phyloP scores from a whole-genome alignment of 2,329 filamentous ascomycete genomes.

The Botrytis deweyae region DNA sequence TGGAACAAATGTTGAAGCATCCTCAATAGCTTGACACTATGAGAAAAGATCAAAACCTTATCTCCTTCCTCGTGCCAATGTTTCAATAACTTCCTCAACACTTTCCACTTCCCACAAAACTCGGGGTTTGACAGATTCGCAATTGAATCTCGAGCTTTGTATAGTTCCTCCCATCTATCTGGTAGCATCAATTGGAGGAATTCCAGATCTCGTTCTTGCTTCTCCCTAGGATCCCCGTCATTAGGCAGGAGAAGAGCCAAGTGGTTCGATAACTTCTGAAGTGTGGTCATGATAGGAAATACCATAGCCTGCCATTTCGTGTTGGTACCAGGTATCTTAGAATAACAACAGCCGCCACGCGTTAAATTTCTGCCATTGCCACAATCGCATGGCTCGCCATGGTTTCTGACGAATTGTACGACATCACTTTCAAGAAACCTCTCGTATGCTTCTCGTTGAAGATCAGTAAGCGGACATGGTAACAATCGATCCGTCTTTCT shows the following conservation, averaged over 20 bases:
- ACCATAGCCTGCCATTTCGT: constrained; percentile 62
- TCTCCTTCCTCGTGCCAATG: constrained; percentile 90
- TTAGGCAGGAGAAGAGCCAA: constrained; percentile 81
- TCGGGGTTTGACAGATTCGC: constrained; percentile 80
- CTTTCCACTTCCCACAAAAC: constrained; percentile 96
- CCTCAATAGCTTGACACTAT: constrained; percentile 79
- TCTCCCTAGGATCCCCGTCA: constrained; percentile 62
- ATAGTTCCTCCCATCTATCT: constrained; percentile 70
- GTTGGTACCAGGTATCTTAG: constrained; percentile 48
- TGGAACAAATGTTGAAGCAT: constrained; percentile 85
- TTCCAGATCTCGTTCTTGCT: constrained; percentile 74
- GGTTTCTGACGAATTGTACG: constrained; percentile 65
- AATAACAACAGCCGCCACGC: constrained; percentile 78
- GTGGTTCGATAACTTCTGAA: constrained; percentile 91
- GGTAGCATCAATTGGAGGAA: constrained; percentile 75
- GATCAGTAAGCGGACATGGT: constrained; percentile 85
- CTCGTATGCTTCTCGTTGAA: constrained; percentile 80
- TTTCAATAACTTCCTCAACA: constrained; percentile 79
- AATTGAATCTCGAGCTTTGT: constrained; percentile 73
- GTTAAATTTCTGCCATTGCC: constrained; percentile 58
- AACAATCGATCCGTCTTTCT: constrained; percentile 94
- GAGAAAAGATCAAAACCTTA: constrained; percentile 94
- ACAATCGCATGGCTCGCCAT: constrained; percentile 69
- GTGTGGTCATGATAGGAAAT: constrained; percentile 77
- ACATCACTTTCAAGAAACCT: constrained; percentile 74